Evolutionary conservation across 1,139 yeast species (phyloP), one percentile per base, ranked within the genome.

Genomic region (Blastobotrys aristatus): DNA sequence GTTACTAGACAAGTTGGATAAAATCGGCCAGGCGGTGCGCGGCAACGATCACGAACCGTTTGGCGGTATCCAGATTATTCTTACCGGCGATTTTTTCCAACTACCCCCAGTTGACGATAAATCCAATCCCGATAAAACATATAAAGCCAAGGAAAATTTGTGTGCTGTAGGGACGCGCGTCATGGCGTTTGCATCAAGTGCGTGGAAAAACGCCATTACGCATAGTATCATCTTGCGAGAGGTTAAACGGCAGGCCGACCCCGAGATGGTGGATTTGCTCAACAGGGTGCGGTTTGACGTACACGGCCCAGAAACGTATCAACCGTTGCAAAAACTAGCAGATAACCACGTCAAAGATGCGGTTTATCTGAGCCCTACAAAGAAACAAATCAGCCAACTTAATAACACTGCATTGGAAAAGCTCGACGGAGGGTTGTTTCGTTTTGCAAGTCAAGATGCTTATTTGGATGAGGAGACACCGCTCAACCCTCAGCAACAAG

Each of bases 181-280:
- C 86, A 65, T 84, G 95, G 13, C 95, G 11, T 92, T 92, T 66
- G 89, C 88, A 59, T 74, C 89, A 13, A 57, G 66, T 3, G 71
- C 83, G 7, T 94, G 98, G 98, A 71, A 72, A 43, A 72, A 81
- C 1, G 78, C 92, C 46, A 68, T 75, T 34, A 70, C 17, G 22
- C 30, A 40, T 10, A 14, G 5, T 27, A 76, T 88, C 40, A 76
- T 82, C 31, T 68, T 92, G 47, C 74, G 76, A 48, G 84, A 82
- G 55, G 92, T 92, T n/a, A 92, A 88, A 64, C 78, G 99, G 54
- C 99, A 92, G 63, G 80, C 82, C 60, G 97, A 90, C 72, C 73
- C 67, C 35, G 78, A 94, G 47, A 74, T 89, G 51, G 79, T 87
- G 44, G 77, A 79, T 43, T 82, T 89, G 78, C 72, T 89, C 53